These are phyloP conservation scores for Pachyrhizus erosus DNA, from an alignment of 306 rosid genomes.

Conservation along the genomic window DNA sequence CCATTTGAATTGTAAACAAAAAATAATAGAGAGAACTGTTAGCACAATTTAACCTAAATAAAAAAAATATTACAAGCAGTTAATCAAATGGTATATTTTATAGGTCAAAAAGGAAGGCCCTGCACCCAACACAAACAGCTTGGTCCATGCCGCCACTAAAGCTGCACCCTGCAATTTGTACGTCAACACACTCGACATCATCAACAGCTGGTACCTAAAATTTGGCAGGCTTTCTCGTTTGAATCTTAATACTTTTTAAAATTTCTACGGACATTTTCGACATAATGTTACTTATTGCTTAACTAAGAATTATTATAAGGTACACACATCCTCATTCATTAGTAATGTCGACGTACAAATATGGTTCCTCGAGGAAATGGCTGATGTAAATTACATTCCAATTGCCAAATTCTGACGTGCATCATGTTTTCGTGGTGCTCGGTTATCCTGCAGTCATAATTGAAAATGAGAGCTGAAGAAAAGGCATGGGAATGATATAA, in stretches of 20 bases:
- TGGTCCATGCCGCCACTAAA: slow-evolving; percentile 5
- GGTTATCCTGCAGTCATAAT: not conserved
- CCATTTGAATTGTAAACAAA: too few relatives aligned
- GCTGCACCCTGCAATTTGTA: slow-evolving; percentile 33
- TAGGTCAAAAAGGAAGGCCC: not conserved
- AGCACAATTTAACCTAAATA: not conserved
- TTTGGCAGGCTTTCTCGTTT: not conserved
- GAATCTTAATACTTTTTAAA: not conserved
- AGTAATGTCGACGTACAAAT: too few relatives aligned
- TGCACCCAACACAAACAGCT: slow-evolving; percentile 14
- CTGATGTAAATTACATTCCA: not conserved
- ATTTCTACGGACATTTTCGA: not conserved
- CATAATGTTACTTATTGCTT: not conserved
- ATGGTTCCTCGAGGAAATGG: not conserved
- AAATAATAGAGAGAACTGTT: not conserved
- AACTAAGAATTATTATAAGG: not conserved
- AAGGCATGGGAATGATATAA: not conserved
- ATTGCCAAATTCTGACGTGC: not conserved
- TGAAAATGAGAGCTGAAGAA: not conserved
- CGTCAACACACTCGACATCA: slow-evolving; percentile 8
- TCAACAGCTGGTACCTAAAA: not conserved
- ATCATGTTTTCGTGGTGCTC: not conserved
- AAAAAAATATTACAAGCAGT: too few relatives aligned
- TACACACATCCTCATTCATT: not conserved
- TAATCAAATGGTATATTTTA: not conserved